phyloP scores from a whole-genome alignment of 2,329 filamentous ascomycete genomes.

The Hypoxylon sp. region DNA sequence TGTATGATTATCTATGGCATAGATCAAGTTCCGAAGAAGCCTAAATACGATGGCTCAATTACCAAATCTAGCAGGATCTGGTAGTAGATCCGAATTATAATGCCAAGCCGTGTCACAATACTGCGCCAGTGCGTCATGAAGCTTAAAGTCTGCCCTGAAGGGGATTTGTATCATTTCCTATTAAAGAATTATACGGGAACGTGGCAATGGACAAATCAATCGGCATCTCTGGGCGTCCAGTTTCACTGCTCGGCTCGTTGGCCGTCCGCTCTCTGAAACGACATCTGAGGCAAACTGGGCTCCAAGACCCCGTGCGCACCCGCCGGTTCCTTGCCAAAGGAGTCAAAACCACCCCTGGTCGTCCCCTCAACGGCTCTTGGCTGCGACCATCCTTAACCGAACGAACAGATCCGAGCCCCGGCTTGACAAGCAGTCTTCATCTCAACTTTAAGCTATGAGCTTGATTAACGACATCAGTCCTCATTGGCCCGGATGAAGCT shows the following conservation, averaged over 20 bases:
- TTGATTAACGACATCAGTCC: conserved; percentile 22
- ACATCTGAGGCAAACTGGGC: conserved; percentile 51
- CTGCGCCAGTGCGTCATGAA: conserved; percentile 37
- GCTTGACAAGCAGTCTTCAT: conserved; percentile 41
- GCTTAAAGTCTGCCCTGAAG: conserved; percentile 26
- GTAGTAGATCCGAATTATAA: conserved; percentile 30
- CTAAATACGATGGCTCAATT: conserved; percentile 8
- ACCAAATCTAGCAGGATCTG: conserved; percentile 33
- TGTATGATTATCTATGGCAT: conserved; percentile 1
- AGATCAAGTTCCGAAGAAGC: conserved; percentile 24
- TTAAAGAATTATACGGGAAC: conserved; percentile 21
- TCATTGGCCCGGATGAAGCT: conserved; percentile 41
- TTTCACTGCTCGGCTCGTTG: conserved; percentile 53
- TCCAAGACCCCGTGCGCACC: conserved; percentile 39
- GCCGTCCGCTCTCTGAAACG: conserved; percentile 54
- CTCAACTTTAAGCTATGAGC: conserved; percentile 43
- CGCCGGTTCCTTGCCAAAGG: conserved; percentile 28
- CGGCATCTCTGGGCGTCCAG: conserved; percentile 47
- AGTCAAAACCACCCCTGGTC: conserved; percentile 29
- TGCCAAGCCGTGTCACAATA: conserved; percentile 42
- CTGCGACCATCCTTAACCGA: conserved; percentile 43
- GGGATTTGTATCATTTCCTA: conserved; percentile 21
- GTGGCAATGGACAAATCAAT: conserved; percentile 38
- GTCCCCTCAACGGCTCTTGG: conserved; percentile 37
- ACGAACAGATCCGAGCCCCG: conserved; percentile 37